Evolutionary conservation across 345 rosid genomes (phyloP).

Genomic region (Camelina laxa): DNA sequence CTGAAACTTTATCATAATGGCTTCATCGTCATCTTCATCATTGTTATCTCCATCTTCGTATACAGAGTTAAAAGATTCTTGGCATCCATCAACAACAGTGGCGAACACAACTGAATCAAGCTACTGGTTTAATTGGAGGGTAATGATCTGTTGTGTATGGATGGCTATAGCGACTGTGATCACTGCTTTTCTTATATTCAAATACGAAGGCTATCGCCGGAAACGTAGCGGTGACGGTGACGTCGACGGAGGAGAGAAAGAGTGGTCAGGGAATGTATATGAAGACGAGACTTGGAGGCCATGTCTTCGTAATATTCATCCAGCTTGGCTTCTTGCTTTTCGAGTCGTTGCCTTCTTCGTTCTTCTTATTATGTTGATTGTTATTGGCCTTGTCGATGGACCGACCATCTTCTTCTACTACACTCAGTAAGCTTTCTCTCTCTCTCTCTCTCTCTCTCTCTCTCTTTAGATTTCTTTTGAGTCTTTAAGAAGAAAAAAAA

Average conservation of each 20-base stretch:
- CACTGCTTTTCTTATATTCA: constrained; percentile 64
- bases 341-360: constrained; percentile 68
- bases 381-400: constrained; percentile 61
- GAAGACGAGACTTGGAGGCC: constrained; percentile 91
- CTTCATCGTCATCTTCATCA: constrained; percentile 18
- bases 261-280: constrained; percentile 52
- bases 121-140: constrained; percentile 98
- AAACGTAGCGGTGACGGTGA: constrained; percentile 38
- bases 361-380: constrained; percentile 60
- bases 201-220: constrained; percentile 55
- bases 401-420: constrained; percentile 87
- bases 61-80: constrained; percentile 46
- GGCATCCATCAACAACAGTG: constrained; percentile 47
- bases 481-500: background rate
- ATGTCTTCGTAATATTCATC: constrained; percentile 79
- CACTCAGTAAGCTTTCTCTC: constrained; percentile 72
- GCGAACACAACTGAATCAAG: constrained; percentile 57
- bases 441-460: constrained; percentile 9
- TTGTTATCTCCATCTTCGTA: constrained; percentile 30
- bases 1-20: constrained; percentile 29
- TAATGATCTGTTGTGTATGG: constrained; percentile 72
- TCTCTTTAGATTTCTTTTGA: constrained; percentile 7
- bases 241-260: constrained; percentile 52
- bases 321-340: constrained; percentile 90
- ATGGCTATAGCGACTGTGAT: constrained; percentile 47